Conservation (phyloP, 768 basidiomycete species). For the Mycena maculata region DNA sequence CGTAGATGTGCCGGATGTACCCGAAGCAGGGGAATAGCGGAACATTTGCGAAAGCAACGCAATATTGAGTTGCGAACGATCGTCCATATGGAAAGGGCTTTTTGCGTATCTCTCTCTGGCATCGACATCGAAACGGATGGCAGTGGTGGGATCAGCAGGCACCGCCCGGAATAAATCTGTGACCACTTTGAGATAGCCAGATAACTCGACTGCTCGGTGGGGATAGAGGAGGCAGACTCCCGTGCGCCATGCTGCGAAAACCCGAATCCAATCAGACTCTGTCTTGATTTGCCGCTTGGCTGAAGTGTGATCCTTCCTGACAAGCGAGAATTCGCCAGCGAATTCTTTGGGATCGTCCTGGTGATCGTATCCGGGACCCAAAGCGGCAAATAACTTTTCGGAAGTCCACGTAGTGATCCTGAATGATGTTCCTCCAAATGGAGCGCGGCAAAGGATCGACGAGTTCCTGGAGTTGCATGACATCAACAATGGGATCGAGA, state of each 20-base stretch:
- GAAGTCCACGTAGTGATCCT: conserved; percentile 34
- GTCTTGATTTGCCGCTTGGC: conserved; percentile 5
- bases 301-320: conserved; percentile 24
- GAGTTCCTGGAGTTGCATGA: conserved; percentile 14
- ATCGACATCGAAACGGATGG: conserved; percentile 26
- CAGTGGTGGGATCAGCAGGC: conserved; percentile 2
- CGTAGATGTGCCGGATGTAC: not conserved
- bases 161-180: conserved; percentile 23
- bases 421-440: conserved; percentile 29
- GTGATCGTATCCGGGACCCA: conserved; percentile 32
- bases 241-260: conserved; percentile 29
- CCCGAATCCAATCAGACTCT: conserved; percentile 30
- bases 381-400: conserved; percentile 34
- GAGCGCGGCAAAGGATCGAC: conserved; percentile 20
- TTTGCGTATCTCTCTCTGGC: conserved; percentile 25
- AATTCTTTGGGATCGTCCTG: conserved; percentile 36
- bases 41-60: conserved; percentile 1
- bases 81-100: conserved; percentile 23
- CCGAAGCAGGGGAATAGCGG: not conserved
- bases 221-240: conserved; percentile 26
- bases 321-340: conserved; percentile 19
- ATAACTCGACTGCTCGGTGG: conserved; percentile 22
- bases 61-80: not conserved
- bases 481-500: conserved; percentile 25
- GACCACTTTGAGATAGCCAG: conserved; percentile 19